Evolutionary conservation across 345 rosid species (phyloP).

Genomic region (Populus simonii): DNA sequence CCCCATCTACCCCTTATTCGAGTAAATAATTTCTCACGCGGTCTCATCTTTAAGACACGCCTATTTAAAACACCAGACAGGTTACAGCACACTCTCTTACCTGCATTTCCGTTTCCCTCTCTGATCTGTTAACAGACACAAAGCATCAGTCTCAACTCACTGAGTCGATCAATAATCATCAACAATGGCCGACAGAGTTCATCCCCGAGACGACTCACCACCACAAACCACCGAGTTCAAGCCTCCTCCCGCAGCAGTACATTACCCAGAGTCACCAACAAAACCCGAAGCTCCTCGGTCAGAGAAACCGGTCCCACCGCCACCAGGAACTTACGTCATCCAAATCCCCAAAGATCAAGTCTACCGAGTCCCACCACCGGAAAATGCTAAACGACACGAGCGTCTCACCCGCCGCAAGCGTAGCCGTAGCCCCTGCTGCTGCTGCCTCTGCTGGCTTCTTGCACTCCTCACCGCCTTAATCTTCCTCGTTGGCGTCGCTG

Average conservation of each 20-base stretch:
- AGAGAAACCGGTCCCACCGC: slow-evolving; percentile 41
- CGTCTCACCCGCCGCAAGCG: slow-evolving; percentile 47
- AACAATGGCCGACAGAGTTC: slow-evolving; percentile 40
- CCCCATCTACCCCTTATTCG: background rate
- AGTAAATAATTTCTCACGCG: background rate
- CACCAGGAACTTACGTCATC: slow-evolving; percentile 71
- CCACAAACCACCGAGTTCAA: slow-evolving; percentile 2
- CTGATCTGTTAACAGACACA: background rate
- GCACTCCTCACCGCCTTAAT: slow-evolving; percentile 25
- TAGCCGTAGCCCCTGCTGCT: slow-evolving; percentile 33
- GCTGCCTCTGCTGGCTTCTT: slow-evolving; percentile 49
- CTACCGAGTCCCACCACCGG: slow-evolving; percentile 89
- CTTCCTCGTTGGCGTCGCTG: slow-evolving; percentile 45
- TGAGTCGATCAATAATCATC: background rate
- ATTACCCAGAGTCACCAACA: background rate
- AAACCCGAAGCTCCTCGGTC: slow-evolving; percentile 7
- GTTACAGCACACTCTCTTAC: background rate
- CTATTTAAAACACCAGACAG: background rate
- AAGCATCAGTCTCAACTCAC: background rate
- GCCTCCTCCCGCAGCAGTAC: background rate
- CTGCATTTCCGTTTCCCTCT: background rate
- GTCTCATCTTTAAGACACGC: background rate
- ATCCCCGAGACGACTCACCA: slow-evolving; percentile 26
- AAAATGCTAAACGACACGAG: slow-evolving; percentile 54
- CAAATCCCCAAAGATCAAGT: slow-evolving; percentile 83